Evolutionary conservation across 1,139 yeast genomes (phyloP), one percentile per base, ranked within the genome.

Genomic region (Geotrichum bryndzae): DNA sequence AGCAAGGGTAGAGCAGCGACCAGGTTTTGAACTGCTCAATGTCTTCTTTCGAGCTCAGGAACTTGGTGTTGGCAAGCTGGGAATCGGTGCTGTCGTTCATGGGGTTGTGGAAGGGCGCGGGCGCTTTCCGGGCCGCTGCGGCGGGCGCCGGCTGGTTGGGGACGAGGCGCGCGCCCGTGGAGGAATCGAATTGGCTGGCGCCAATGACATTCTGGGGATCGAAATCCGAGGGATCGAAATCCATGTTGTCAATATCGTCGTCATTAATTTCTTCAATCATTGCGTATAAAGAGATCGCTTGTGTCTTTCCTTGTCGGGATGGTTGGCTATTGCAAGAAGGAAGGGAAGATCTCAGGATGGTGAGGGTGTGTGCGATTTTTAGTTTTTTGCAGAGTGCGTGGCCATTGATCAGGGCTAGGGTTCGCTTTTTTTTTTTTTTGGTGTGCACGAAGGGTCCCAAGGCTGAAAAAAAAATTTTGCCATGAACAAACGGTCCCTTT

Each of bases 231-330:
- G 92, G 81, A 75, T 91, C 97, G 88, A 90, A 87, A 69, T 91
- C 97, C 85, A 90, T 80, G 76, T 90, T 86, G 73, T 91, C 97
- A 76, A 92, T 87, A 70, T 90, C 96, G 64, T 89, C 94, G 74
- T 90, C 96, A 66, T 84, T 86, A 67, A 91, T 85, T 71, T 90
- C 96, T 75, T 91, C 97, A 64, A 91, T 77, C 57, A 81, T 81
- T 35, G 18, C 35, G n/a, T 7, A 18, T 23, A 51, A 22, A 46
- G 25, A 46, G 38, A 33, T 33, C 38, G 38, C 18, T 18, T 18
- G 18, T 18, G 18, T 18, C 18, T 33, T 33, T 33, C 38, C 38
- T 33, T 33, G 38, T 1, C 38, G 38, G 7, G 38, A 33, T 18
- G 18, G 18, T 18, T 18, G 18, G 18, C 18, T 18, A 33, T 33